These are phyloP conservation scores for Pseudocercospora fijiensis DNA, from an alignment of 2,329 filamentous ascomycete genomes.

Conservation along the genomic window DNA sequence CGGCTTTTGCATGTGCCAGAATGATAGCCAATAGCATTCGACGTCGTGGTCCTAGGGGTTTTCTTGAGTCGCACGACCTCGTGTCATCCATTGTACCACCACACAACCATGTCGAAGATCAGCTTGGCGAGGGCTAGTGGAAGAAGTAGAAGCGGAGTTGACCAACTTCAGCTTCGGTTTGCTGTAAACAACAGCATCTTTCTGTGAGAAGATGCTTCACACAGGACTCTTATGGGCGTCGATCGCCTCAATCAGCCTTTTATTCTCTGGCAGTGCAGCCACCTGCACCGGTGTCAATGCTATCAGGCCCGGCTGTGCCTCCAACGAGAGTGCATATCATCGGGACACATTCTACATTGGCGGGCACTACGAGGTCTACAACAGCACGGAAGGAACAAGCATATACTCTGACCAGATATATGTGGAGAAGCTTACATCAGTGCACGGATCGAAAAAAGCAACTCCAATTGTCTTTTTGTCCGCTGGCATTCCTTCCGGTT, in stretches of 20 bases:
- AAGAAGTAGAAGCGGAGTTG: not conserved
- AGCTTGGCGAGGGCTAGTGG: not conserved
- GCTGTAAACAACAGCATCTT: not conserved
- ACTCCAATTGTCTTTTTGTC: not conserved
- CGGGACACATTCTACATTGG: not conserved
- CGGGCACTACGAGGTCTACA: not conserved
- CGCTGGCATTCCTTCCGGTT: not conserved
- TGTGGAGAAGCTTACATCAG: not conserved
- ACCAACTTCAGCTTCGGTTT: not conserved
- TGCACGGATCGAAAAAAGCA: not conserved
- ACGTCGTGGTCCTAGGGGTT: not conserved
- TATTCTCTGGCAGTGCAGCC: not conserved
- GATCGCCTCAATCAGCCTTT: not conserved
- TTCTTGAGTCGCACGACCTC: not conserved
- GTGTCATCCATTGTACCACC: not conserved
- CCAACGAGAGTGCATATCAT: not conserved
- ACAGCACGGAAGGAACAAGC: not conserved
- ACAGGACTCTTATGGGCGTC: not conserved
- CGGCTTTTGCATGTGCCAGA: not conserved
- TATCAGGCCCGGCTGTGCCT: not conserved
- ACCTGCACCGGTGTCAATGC: not conserved
- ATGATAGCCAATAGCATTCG: not conserved
- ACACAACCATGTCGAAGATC: not conserved
- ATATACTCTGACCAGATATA: not conserved
- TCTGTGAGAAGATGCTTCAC: not conserved